Percentiles rank a stretch among this genome's conserved stretches.
Evolutionary conservation across 495 filamentous ascomycete species (phyloP).

Genomic region (Acidiella bohemica): DNA sequence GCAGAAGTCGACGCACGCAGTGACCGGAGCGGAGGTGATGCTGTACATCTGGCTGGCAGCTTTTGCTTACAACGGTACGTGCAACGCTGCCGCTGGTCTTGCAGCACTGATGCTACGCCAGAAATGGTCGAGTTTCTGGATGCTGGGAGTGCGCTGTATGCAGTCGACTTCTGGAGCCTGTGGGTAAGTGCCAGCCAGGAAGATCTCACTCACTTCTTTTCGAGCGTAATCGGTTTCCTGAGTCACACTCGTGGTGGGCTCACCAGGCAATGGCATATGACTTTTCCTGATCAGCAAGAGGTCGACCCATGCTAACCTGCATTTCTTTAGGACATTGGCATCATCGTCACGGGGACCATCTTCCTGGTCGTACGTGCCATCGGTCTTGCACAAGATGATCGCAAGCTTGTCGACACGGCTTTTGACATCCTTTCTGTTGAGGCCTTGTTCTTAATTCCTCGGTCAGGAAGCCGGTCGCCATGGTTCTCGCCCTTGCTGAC

Average conservation of each 20-base stretch:
- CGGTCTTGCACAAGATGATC: constrained; percentile 50
- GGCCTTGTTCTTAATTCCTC: constrained; percentile 79
- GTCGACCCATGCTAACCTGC: too few relatives aligned
- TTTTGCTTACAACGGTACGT: constrained; percentile 69
- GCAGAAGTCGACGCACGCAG: constrained; percentile 34
- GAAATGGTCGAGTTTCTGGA: constrained; percentile 61
- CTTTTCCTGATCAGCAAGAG: too few relatives aligned
- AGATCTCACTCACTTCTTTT: too few relatives aligned
- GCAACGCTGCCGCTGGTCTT: background rate
- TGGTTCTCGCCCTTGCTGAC: background rate
- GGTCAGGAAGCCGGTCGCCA: constrained; percentile 29
- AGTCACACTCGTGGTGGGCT: too few relatives aligned
- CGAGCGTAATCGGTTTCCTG: too few relatives aligned
- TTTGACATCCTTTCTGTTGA: constrained; percentile 85
- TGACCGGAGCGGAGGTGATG: constrained; percentile 40
- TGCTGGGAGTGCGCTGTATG: constrained; percentile 70
- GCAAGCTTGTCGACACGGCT: constrained; percentile 53
- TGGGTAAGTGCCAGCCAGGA: too few relatives aligned
- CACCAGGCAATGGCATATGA: too few relatives aligned
- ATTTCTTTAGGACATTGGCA: constrained; percentile 76
- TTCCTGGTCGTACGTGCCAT: constrained; percentile 62
- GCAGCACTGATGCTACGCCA: constrained; percentile 2
- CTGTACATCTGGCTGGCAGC: constrained; percentile 64
- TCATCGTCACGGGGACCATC: constrained; percentile 65
- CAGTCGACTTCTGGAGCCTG: constrained; percentile 76